Base-by-base conservation (phyloP, 1,139 yeast species). In the Candida sojae region DNA sequence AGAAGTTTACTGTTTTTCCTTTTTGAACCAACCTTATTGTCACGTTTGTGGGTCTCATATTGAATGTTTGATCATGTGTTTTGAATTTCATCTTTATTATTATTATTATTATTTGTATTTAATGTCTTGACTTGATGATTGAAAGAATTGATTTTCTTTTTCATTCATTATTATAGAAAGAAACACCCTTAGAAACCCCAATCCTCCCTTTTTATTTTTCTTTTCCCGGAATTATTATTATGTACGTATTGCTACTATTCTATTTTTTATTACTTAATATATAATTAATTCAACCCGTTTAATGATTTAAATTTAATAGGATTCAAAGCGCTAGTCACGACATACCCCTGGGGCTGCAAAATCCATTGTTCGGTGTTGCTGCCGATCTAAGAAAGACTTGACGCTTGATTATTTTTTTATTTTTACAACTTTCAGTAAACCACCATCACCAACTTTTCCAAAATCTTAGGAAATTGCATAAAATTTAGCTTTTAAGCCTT, bases 121-220 rank as follows among this genome's bases (percentile, higher is more conserved):
- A 48, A 49, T 47, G 52, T 42, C 52, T 49, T 46, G 50, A 44
- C 50, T 44, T 47, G 35, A 47, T 47, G 52, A 47, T 36, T 30
- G 9, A 39, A 39, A 35, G 36, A 31, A 12, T 17, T 35, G n/a
- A 30, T 35, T 12, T 28, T 39, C 23, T 37, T 35, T 35, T 44
- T 40, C 26, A 29, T 49, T 38, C 25, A 34, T 43, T 42, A 39
- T 42, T 44, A 49, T 44, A 44, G 49, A 49, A 44, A 47, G 52
- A 49, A 47, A 47, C 46, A 42, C 50, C 52, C 49, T 46, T 46
- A 43, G 41, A 43, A 39, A 34, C 46, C 49, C 49, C 52, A 5
- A 11, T 25, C 44, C 46, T 44, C 52, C n/a, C n/a, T 7, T 21
- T 39, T 42, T 36, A 17, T 17, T 35, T 37, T 33, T 13, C 21